Percentiles rank a stretch among this genome's conserved stretches.
Evolutionary conservation across 768 basidiomycete genomes (phyloP).

Genomic region (Amanita rimosa): DNA sequence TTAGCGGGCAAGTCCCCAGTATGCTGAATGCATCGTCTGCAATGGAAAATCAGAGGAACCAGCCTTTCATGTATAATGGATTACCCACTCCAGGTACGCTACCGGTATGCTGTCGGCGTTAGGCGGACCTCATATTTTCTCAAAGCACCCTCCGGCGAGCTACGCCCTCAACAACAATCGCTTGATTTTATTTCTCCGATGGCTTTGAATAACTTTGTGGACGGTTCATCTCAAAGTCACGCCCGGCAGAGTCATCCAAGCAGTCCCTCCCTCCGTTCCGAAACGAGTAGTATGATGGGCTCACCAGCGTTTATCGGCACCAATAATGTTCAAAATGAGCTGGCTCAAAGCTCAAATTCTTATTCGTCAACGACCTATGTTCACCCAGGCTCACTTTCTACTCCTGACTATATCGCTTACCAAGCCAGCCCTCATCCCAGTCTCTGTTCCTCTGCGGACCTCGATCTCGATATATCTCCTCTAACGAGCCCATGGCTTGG

Average conservation of each 20-base stretch:
- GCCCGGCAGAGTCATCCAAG: slow-evolving; percentile 1
- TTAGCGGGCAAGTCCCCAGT: slow-evolving; percentile 37
- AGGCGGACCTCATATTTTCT: slow-evolving; percentile 7
- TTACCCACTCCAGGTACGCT: slow-evolving; percentile 60
- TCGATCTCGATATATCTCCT: slow-evolving; percentile 69
- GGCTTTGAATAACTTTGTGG: not conserved
- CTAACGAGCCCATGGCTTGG: slow-evolving; percentile 77
- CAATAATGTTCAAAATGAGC: slow-evolving; percentile 6
- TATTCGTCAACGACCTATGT: slow-evolving; percentile 14
- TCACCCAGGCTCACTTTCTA: slow-evolving; percentile 37
- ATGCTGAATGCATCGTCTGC: slow-evolving; percentile 22
- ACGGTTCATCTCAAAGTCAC: not conserved
- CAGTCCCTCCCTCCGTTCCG: not conserved
- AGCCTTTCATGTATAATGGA: slow-evolving; percentile 29
- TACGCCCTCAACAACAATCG: slow-evolving; percentile 9
- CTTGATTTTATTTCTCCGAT: slow-evolving; percentile 6
- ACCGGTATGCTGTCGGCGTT: slow-evolving; percentile 11
- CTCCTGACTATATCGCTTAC: slow-evolving; percentile 69
- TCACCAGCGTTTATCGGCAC: not conserved
- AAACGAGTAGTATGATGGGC: not conserved
- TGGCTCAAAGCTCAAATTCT: slow-evolving; percentile 12
- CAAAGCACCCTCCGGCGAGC: slow-evolving; percentile 11
- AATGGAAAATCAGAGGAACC: slow-evolving; percentile 18
- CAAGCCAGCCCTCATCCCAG: slow-evolving; percentile 19
- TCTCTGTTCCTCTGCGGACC: slow-evolving; percentile 32